Base-by-base conservation (phyloP, 345 rosid genomes). In the Dipteronia sinensis region DNA sequence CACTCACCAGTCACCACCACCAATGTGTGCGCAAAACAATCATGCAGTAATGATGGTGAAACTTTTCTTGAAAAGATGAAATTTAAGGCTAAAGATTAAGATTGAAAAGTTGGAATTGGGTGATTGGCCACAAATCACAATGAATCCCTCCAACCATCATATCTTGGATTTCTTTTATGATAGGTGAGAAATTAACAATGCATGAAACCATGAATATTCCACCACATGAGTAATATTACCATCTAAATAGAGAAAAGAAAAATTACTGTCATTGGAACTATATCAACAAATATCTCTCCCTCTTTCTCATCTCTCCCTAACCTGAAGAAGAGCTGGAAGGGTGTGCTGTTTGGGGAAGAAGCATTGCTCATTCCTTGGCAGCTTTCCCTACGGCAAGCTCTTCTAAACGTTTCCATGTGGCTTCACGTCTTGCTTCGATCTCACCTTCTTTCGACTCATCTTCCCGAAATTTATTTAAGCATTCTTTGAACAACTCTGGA, bases 371-470 rank as follows among this genome's bases (percentile, higher is more conserved):
- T 79, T 74, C 65, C 68, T 79, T 17, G 78, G 80, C 55, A 31
- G 76, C 73, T 65, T 76, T 79, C 76, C 76, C 78, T 22, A 76
- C 69, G 1, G 90, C 93, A 19, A 87, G 74, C 79, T 89, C 95
- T 88, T 89, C 93, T 87, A 91, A 76, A 17, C 87, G 88, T 76
- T 83, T 89, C 95, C 95, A 91, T 53, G 87, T 82, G 58, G 87
- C 84, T 81, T 89, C 88, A 4, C 91, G 93, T 79, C 85, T 89
- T 53, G 79, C 86, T 71, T 79, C 25, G 17, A 70, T 72, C 73
- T 89, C 93, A 38, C 58, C 85, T 75, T 77, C 76, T 72, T 84
- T 88, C 20, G 86, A 78, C 79, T 89, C 91, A 25, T 87, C 89
- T 83, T 88, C 93, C 38, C 74, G 82, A 79, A 88, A 88, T 77